Evolutionary conservation across 805 yeast genomes (phyloP), one percentile per base, ranked within the genome.

Genomic region (Barnettozyma wickerhamii): DNA sequence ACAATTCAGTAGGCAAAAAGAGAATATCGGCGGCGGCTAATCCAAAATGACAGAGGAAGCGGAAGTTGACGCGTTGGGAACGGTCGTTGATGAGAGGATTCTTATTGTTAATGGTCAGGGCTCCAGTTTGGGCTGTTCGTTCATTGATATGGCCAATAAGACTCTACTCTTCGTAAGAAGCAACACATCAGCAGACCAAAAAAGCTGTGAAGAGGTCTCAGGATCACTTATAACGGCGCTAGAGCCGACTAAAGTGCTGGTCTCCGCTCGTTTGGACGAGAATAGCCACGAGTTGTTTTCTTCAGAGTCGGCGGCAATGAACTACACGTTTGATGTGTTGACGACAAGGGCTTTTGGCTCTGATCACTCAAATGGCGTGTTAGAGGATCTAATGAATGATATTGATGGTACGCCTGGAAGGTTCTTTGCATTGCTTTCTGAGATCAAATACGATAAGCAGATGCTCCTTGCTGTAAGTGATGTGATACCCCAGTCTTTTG

Each of bases 391-490:
- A 21, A 39, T 37, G 17, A 14, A 17, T 13, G 1, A 14, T 2
- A 19, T n/a, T 1, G 23, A 5, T 7, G 17, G 34, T 10, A 18
- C 7, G 5, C 19, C 23, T 6, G 14, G 19, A 7, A 19, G 18
- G 10, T 17, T 23, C 26, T 30, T 23, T 24, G 14, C 43, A 7
- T 14, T 35, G 6, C 15, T 40, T 10, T 17, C 32, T 12, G 43
- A 27, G 15, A 27, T 31, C 13, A 26, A 18, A 7, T 19, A 27
- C 17, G 27, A 35, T 10, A 40, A 35, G 10, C 17, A 30, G 14
- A 17, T 35, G 35, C 6, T 10, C 1, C 19, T 40, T 5, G 39
- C 39, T 4, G 43, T 40, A 37, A 32, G n/a, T 18, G 14, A 12
- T 23, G 13, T 14, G 4, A 23, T 35, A 40, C 42, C 38, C 14